Conservation (phyloP, 2,329 filamentous ascomycete genomes). For the Ustulina deusta region DNA sequence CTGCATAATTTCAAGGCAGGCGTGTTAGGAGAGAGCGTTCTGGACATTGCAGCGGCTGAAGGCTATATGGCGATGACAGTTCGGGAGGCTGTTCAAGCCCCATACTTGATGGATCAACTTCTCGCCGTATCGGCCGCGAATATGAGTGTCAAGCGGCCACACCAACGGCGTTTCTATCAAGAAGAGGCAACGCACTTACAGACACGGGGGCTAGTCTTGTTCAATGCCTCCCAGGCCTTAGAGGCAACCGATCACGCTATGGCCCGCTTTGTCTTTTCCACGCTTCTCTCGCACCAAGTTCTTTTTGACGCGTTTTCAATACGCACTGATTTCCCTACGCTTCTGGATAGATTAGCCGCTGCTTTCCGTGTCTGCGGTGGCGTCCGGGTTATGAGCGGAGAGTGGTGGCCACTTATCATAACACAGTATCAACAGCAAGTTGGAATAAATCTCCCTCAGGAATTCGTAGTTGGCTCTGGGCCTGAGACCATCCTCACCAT, state of each 20-base stretch:
- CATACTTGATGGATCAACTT: conserved; percentile 61
- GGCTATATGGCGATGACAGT: conserved; percentile 38
- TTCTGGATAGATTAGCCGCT: conserved; percentile 38
- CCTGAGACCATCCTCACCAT: conserved; percentile 9
- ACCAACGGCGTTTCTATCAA: conserved; percentile 34
- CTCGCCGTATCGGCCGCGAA: conserved; percentile 61
- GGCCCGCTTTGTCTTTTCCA: conserved; percentile 44
- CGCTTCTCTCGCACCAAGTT: conserved; percentile 44
- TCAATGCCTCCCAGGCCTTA: conserved; percentile 29
- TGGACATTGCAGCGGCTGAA: conserved; percentile 38
- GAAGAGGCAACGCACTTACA: conserved; percentile 42
- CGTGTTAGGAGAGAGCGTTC: conserved; percentile 40
- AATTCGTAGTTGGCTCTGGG: neutral
- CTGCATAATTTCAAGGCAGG: conserved; percentile 52
- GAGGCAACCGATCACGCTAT: conserved; percentile 36
- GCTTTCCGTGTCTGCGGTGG: conserved; percentile 42
- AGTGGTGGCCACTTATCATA: conserved; percentile 23
- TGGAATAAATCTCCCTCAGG: conserved; percentile 11
- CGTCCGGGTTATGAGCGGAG: conserved; percentile 35
- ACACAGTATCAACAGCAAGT: conserved; percentile 21
- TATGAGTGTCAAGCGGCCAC: conserved; percentile 49
- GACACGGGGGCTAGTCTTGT: conserved; percentile 36
- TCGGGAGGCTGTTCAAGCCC: conserved; percentile 51
- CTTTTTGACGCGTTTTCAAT: conserved; percentile 42
- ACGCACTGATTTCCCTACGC: conserved; percentile 11